Base-by-base conservation (phyloP, 805 yeast genomes). In the Teunomyces kruisii region DNA sequence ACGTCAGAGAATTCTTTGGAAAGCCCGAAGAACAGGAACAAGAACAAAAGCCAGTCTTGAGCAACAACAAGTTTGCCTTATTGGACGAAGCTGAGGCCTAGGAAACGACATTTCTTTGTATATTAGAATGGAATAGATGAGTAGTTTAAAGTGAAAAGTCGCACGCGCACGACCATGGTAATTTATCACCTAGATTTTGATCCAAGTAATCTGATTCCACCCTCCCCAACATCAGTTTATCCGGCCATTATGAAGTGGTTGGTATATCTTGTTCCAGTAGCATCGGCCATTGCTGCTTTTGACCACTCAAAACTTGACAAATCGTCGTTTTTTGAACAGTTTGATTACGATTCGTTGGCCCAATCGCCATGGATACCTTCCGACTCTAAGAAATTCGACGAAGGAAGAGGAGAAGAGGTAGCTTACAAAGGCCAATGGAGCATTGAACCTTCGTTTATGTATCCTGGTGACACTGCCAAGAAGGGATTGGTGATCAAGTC, bases 361-460 rank as follows among this genome's bases (percentile, higher is more conserved):
- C 32, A 50, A 10, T 64, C 74, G 3, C 58, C 56, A 8, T 71
- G 76, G 76, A 70, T 68, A 47, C 71, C 77, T n/a, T 86, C 96
- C 12, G 67, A 72, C 39, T 79, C 79, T 7, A 67, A 61, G 51
- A 76, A 73, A 51, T 36, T 30, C 26, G 52, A 51, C 14, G 46
- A 43, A 29, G 52, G 48, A 6, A 30, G 40, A n/a, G 76, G 74
- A 44, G 81, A 76, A 28, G 80, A 76, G 54, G 74, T 77, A 52
- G 59, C 81, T 2, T 88, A 86, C 58, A 74, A 62, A 27, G 97
- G 96, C 15, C 67, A 79, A 59, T 89, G 97, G 97, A 67, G 69
- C 6, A 71, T 90, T 33, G 89, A 84, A 60, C 87, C 82, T 60
- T 50, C 69, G 13, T 41, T 33, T 8, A 74, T 72, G 26, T 72